Evolutionary conservation across 2,329 filamentous ascomycete genomes (phyloP).

Genomic region (Colletotrichum filicis): DNA sequence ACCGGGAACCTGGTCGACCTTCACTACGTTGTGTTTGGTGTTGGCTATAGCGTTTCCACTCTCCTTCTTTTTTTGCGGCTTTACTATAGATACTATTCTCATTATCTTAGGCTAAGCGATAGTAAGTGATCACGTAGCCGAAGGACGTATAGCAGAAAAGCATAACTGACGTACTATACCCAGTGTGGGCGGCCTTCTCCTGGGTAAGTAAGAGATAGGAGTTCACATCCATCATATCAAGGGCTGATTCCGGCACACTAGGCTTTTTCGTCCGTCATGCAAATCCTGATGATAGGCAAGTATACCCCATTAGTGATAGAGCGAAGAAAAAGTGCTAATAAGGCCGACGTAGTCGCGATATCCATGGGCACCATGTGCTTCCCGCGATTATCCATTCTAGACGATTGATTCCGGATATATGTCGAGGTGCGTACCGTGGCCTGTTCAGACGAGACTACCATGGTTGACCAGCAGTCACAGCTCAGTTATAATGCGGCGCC

Average conservation of each 20-base stretch:
- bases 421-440: background rate
- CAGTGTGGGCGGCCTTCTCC: background rate
- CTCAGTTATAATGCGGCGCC: background rate
- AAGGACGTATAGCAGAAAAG: background rate
- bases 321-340: background rate
- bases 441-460: background rate
- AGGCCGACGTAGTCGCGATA: background rate
- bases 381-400: background rate
- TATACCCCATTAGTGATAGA: background rate
- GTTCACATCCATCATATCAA: background rate
- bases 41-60: background rate
- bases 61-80: background rate
- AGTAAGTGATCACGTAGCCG: background rate
- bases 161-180: background rate
- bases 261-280: background rate
- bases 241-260: background rate
- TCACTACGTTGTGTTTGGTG: background rate
- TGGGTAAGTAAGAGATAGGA: background rate
- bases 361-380: background rate
- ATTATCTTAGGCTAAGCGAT: background rate
- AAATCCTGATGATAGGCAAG: background rate
- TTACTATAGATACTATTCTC: background rate
- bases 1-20: background rate
- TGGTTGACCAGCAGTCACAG: background rate
- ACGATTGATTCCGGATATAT: background rate